Conservation (phyloP, 805 yeast species). For the Metschnikowia drakensbergensis region DNA sequence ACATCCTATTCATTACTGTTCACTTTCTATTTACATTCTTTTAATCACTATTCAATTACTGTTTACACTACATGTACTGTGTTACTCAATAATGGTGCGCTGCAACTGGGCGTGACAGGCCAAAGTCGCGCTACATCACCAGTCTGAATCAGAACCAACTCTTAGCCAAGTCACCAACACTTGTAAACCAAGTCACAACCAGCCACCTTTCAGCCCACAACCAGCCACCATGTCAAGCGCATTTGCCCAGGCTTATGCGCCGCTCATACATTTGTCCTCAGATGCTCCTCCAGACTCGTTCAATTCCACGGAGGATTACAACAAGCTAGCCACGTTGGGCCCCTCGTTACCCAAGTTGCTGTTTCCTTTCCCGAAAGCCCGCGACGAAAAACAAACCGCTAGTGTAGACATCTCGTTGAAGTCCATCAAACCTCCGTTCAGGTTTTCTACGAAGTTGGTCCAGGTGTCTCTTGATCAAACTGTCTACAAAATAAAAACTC, state of each 20-base stretch:
- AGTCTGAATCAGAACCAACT: background rate
- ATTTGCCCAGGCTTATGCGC: slow-evolving; percentile 47
- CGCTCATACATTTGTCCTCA: slow-evolving; percentile 44
- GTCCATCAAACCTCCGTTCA: slow-evolving; percentile 67
- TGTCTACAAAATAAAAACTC: slow-evolving; percentile 37
- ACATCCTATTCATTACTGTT: no score
- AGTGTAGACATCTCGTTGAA: slow-evolving; percentile 42
- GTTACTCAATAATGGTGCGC: no score
- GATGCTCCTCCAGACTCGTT: slow-evolving; percentile 32
- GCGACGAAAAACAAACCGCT: background rate
- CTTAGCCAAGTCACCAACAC: background rate
- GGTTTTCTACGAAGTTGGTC: slow-evolving; percentile 40
- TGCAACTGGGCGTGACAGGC: background rate
- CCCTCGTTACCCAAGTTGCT: slow-evolving; percentile 49
- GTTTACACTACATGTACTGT: no score
- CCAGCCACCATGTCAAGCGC: slow-evolving; percentile 9
- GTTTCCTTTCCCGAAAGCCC: slow-evolving; percentile 27
- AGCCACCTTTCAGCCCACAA: background rate
- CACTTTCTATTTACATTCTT: no score
- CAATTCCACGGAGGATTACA: slow-evolving; percentile 30
- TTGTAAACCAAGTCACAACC: background rate
- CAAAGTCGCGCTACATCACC: background rate
- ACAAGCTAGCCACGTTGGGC: slow-evolving; percentile 33
- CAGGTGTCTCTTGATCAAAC: slow-evolving; percentile 26
- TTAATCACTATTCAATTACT: no score